A percentile compares a stretch with the other conserved stretches of the same genome.
Conservation (phyloP, 2,329 filamentous ascomycete genomes). For the Arthrinium phaeospermum region DNA sequence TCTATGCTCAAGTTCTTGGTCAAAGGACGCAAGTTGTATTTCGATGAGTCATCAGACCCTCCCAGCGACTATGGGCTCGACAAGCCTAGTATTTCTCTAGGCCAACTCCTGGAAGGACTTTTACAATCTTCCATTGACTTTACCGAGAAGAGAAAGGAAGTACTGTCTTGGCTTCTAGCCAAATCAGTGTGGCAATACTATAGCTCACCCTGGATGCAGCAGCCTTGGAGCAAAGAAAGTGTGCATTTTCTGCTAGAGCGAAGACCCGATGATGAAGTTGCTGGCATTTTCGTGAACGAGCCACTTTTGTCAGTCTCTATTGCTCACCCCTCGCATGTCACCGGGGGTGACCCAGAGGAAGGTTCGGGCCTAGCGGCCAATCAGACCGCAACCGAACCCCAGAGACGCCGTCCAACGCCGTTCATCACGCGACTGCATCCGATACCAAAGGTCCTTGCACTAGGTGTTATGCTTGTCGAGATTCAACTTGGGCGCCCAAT, state of each 20-base stretch:
- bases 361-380: too few species aligned
- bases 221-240: neutral
- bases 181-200: neutral
- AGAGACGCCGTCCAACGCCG: too few species aligned
- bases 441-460: neutral
- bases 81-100: neutral
- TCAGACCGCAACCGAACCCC: too few species aligned
- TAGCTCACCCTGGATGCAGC: neutral
- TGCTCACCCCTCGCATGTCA: too few species aligned
- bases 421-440: too few species aligned
- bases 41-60: neutral
- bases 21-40: neutral
- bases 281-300: neutral
- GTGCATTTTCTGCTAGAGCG: neutral
- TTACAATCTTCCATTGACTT: too few species aligned
- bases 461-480: neutral
- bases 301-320: neutral
- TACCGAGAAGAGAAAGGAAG: neutral
- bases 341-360: too few species aligned
- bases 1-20: neutral
- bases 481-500: neutral
- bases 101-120: neutral
- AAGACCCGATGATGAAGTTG: neutral
- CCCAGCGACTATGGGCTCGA: neutral
- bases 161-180: neutral